A percentile compares a stretch with the other conserved stretches of the same genome.
Conservation (phyloP, 176 grass and related monocot species). For the Lolium multiflorum region DNA sequence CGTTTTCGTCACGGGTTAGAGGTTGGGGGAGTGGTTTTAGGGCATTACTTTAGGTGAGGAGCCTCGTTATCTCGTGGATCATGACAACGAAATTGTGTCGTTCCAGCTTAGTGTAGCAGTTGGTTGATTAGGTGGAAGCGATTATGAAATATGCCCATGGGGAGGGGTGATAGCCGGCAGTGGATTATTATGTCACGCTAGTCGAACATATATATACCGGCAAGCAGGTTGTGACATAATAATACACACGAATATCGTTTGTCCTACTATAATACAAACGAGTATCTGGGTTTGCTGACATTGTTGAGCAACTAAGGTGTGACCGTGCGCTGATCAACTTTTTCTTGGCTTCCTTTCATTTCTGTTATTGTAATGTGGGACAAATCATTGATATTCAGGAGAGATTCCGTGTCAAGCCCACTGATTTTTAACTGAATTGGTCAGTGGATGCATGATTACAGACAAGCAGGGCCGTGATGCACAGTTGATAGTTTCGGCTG, state of each 20-base stretch:
- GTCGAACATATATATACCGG: neutral
- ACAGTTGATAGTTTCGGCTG: neutral
- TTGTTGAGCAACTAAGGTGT: no score
- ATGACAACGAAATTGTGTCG: neutral
- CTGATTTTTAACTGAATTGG: no score
- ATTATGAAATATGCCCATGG: no score
- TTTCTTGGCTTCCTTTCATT: no score
- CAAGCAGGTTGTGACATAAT: no score
- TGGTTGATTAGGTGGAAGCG: constrained; percentile 39
- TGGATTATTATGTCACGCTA: constrained; percentile 27
- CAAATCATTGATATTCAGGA: no score
- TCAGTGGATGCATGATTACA: neutral
- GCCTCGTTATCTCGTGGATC: neutral
- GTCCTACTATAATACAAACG: no score
- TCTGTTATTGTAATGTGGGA: no score
- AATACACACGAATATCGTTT: no score
- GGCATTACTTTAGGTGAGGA: neutral
- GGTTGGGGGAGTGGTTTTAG: constrained; percentile 35
- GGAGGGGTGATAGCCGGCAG: neutral
- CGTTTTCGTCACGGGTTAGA: constrained; percentile 21
- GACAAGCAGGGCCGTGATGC: neutral
- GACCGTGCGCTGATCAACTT: no score
- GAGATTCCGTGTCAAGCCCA: neutral
- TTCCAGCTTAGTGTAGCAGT: constrained; percentile 45
- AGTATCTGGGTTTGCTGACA: no score